Base-by-base conservation (phyloP, 1,139 yeast species). In the Debaryomyces sp. region DNA sequence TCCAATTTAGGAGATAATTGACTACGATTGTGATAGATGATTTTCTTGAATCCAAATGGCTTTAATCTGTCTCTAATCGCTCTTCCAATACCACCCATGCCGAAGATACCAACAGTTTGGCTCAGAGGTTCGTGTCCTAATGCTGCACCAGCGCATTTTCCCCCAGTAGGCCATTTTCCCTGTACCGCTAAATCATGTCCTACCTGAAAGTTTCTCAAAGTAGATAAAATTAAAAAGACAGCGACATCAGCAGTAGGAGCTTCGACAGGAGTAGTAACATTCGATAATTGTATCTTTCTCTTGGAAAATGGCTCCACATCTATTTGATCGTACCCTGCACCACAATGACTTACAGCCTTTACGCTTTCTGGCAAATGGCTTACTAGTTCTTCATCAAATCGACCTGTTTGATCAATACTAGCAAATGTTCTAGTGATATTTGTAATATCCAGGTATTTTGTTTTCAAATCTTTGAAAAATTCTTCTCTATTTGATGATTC, bases 281-380 rank as follows among this genome's bases (percentile, higher is more conserved):
- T 86, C 8, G 92, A 81, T 9, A 88, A 71, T 66, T 85, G 90
- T 48, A 89, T 84, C 26, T 78, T 77, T 37, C 72, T 54, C 43
- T 64, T 68, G 12, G 78, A 71, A 56, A 80, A 75, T 15, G 81
- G 76, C 21, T 68, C 71, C 2, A 83, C 81, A 58, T 86, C 90
- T 41, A 87, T 74, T 65, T 86, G 92, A 63, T 94, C 98, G 66
- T 94, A 94, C 5, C 99, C 98, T 1, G 99, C 99, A 48, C 98
- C 97, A 58, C 82, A 78, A 67, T 90, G 96, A 57, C 88, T 77
- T 18, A 94, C 75, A 12, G 83, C 78, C 58, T 82, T 81, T 26
- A 92, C 77, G 0, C 84, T 63, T 1, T 73, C 54, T 3, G 96
- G 96, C 48, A 94, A 71, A 30, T 67, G 66, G 10, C 66, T 59